Evolutionary conservation across 805 yeast species (phyloP).

Genomic region (Candida peoriensis): DNA sequence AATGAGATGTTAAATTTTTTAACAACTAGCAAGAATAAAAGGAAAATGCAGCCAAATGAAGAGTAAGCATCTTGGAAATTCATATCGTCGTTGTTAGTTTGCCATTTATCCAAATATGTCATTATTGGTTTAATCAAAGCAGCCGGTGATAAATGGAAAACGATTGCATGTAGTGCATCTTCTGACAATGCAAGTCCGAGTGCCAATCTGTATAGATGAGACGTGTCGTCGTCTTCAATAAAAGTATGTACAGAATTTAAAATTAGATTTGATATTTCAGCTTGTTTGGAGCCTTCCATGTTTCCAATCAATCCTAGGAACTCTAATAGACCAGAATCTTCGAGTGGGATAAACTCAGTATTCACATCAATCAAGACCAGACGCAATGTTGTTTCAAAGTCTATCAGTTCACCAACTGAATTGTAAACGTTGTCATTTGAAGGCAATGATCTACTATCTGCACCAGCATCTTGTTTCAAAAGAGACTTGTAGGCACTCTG

Average conservation of each 20-base stretch:
- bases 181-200: slow-evolving; percentile 43
- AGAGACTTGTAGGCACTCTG: slow-evolving; percentile 27
- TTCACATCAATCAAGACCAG: slow-evolving; percentile 32
- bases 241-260: slow-evolving; percentile 30
- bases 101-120: slow-evolving; percentile 46
- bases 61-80: slow-evolving; percentile 64
- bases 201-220: slow-evolving; percentile 45
- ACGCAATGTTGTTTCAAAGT: slow-evolving; percentile 25
- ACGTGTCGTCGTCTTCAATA: slow-evolving; percentile 34
- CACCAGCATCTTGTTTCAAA: slow-evolving; percentile 34
- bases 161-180: slow-evolving; percentile 36
- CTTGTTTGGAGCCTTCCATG: slow-evolving; percentile 42
- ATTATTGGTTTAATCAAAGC: slow-evolving; percentile 40
- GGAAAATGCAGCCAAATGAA: slow-evolving; percentile 58
- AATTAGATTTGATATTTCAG: slow-evolving; percentile 37
- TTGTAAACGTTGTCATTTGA: slow-evolving; percentile 30
- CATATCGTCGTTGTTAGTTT: slow-evolving; percentile 37
- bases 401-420: slow-evolving; percentile 27
- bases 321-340: slow-evolving; percentile 49
- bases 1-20: slow-evolving; percentile 33
- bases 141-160: slow-evolving; percentile 41
- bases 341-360: slow-evolving; percentile 43
- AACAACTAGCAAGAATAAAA: slow-evolving; percentile 38
- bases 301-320: slow-evolving; percentile 42
- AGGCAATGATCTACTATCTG: slow-evolving; percentile 29